These are phyloP conservation scores for Senna tora DNA, from an alignment of 306 rosid genomes.

Conservation along the genomic window DNA sequence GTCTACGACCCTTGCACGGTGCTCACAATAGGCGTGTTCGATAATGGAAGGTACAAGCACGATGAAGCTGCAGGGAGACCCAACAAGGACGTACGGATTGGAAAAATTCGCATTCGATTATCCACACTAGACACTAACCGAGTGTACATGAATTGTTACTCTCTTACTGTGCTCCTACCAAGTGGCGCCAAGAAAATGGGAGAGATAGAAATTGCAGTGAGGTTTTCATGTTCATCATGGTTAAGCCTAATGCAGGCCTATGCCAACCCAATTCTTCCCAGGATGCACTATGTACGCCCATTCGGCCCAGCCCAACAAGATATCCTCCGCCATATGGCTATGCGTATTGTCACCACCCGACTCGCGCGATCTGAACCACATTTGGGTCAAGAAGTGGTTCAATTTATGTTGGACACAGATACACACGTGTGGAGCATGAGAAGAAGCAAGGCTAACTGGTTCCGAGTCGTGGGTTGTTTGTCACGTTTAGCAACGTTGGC, in stretches of 20 bases:
- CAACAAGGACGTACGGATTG: constrained; percentile 62
- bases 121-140: constrained; percentile 75
- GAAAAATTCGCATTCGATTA: constrained; percentile 71
- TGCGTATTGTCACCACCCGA: constrained; percentile 77
- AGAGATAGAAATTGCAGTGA: constrained; percentile 75
- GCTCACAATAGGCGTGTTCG: constrained; percentile 74
- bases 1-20: constrained; percentile 86
- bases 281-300: constrained; percentile 83
- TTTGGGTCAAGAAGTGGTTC: constrained; percentile 83
- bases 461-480: constrained; percentile 57
- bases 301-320: constrained; percentile 85
- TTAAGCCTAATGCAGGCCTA: constrained; percentile 76
- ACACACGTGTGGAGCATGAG: constrained; percentile 89
- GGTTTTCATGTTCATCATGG: constrained; percentile 85
- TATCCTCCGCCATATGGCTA: constrained; percentile 68
- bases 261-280: constrained; percentile 66
- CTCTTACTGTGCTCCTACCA: constrained; percentile 67
- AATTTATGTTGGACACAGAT: constrained; percentile 72
- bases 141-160: constrained; percentile 62
- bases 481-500: constrained; percentile 61
- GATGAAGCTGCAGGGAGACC: constrained; percentile 58
- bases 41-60: constrained; percentile 65
- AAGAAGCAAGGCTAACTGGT: constrained; percentile 89
- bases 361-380: constrained; percentile 80
- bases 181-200: constrained; percentile 91